Base-by-base conservation (phyloP, 2,329 filamentous ascomycete species). In the Thelonectria blattea region DNA sequence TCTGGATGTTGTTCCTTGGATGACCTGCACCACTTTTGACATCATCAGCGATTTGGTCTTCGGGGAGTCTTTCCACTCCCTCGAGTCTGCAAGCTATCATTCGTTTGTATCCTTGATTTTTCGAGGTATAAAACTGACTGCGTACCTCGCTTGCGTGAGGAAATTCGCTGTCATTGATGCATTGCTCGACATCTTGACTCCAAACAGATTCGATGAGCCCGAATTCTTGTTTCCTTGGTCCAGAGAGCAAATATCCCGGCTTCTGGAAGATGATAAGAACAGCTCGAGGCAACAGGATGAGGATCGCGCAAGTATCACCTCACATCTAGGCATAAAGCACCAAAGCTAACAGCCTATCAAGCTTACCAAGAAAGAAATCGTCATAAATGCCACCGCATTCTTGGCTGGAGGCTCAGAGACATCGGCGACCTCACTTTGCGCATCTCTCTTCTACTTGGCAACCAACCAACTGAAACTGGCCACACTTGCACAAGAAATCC, bases 401-500 rank as follows among this genome's bases (percentile, higher is more conserved):
- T 68, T 75, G 34, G 47, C 73, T n/a, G 74, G 68, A 15, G 74
- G 74, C 0, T 71, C 69, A 3, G 74, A 76, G 58, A 76, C 74
- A 7, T 75, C 74, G 8, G 74, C 74, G 1, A 73, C 73, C 0
- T 48, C 69, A 0, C 66, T 76, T 2, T 64, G 66, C 1, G 74
- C 70, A 7, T 65, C 63, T 2, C 67, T 67, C 0, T 76, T 68
- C 57, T 56, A 72, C 14, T 69, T 78, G 2, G 58, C 71, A 1
- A 68, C 47, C 8, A 74, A 71, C 41, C 58, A 50, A 5, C 37
- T 52, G 7, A 47, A 47, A 4, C 43, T 64, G 14, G 46, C 68
- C 3, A 76, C 65, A 24, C 37, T 81, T 22, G 68, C 66, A 2
- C 18, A 72, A 0, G 80, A 83, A 65, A 67, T 83, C 1, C 75